Evolutionary conservation across 2,329 filamentous ascomycete genomes (phyloP).

Genomic region (Lecanicillium sp.): DNA sequence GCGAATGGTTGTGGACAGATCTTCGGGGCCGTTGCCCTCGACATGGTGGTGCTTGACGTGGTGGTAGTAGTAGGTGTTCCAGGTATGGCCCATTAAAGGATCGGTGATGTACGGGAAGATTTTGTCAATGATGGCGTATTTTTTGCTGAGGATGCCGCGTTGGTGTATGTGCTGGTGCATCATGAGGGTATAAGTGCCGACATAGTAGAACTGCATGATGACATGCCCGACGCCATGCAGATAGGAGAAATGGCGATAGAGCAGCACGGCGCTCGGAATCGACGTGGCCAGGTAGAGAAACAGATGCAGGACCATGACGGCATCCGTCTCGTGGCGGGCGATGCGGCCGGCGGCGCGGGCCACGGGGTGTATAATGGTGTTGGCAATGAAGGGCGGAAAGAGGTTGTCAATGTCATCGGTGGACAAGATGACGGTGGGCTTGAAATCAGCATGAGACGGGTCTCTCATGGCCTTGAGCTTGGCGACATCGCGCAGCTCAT

Average conservation of each 20-base stretch:
- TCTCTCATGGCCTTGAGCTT: conserved; percentile 34
- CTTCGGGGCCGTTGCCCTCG: conserved; percentile 70
- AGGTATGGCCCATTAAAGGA: conserved; percentile 74
- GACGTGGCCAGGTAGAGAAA: conserved; percentile 63
- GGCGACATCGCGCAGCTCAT: conserved; percentile 22
- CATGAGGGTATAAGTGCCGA: conserved; percentile 70
- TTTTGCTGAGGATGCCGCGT: conserved; percentile 56
- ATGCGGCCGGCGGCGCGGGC: conserved; percentile 44
- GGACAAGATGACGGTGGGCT: conserved; percentile 37
- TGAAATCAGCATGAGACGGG: conserved; percentile 30
- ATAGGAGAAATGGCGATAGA: conserved; percentile 61
- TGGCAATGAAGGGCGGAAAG: conserved; percentile 31
- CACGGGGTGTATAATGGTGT: conserved; percentile 52
- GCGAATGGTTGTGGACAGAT: conserved; percentile 67
- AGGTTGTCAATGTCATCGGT: conserved; percentile 30
- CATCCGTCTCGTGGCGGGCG: conserved; percentile 62
- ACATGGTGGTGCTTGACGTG: conserved; percentile 83
- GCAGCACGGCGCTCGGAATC: conserved; percentile 57
- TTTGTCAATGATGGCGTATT: conserved; percentile 49
- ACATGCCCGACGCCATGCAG: conserved; percentile 59
- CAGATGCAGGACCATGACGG: conserved; percentile 72
- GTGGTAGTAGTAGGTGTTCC: conserved; percentile 80
- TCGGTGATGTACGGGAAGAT: conserved; percentile 67
- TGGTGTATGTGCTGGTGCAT: conserved; percentile 82
- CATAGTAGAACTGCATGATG: conserved; percentile 59